Evolutionary conservation across 345 rosid genomes (phyloP), one percentile per base, ranked within the genome.

Genomic region (Isatis tinctoria): DNA sequence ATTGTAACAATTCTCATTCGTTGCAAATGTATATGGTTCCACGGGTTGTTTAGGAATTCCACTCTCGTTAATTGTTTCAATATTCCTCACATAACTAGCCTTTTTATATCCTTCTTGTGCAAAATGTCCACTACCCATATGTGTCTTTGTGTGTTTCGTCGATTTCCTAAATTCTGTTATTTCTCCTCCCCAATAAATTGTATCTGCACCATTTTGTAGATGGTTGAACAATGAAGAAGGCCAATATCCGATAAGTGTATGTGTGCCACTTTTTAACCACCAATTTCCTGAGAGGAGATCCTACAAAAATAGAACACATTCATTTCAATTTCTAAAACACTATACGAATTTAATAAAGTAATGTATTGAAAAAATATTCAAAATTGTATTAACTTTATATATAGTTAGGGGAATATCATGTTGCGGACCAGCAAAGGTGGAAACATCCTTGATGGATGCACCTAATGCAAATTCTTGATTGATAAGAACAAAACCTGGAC

Each of bases 71-170:
- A 85, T 82, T 1, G 79, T 71, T 65, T 83, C 45, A 8, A 54
- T 5, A 18, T 76, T 78, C 59, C 52, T 65, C 49, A 82, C 69
- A 47, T 40, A 85, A 45, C 80, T 49, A 9, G 88, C 63, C 26
- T 80, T 82, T 20, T 80, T 78, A 18, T 28, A 76, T 35, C 85
- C 84, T 73, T 82, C 83, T 1, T 26, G 53, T 3, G 81, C 74
- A 30, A 80, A 85, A 70, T 79, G 80, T 2, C 86, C 88, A 53
- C 88, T 82, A 0, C 88, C 86, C 88, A 85, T 85, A n/a, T 78
- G 67, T 26, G 86, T 85, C 0, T 66, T 10, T 0, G 85, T 77
- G 53, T 74, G 85, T 8, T 51, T 64, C 13, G 73, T 64, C 13
- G 73, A 79, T 1, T 39, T 51, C 0, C 27, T 27, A 3, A 37